Percentiles rank a stretch among this genome's conserved stretches.
These are phyloP conservation scores for Pseudonitzschia pungens DNA, from an alignment of 108 stramenopile species.

Conservation along the genomic window DNA sequence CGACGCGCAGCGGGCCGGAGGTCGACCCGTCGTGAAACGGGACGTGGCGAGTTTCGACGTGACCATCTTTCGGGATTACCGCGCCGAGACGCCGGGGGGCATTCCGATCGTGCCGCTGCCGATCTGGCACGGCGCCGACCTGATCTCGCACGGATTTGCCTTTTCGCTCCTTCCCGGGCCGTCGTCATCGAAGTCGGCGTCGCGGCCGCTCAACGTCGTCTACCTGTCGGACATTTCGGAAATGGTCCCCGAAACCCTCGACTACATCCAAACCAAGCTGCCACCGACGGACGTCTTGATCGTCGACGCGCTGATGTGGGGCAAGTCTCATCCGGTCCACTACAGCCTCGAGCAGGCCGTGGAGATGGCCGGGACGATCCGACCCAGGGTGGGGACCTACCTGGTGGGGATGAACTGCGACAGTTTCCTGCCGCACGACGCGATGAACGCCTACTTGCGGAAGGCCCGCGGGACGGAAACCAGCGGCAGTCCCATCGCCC, in stretches of 20 bases:
- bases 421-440: slow-evolving; percentile 71
- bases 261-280: slow-evolving; percentile 58
- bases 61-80: slow-evolving; percentile 51
- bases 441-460: slow-evolving; percentile 62
- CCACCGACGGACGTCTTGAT: slow-evolving; percentile 81
- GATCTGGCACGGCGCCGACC: slow-evolving; percentile 85
- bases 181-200: neutral
- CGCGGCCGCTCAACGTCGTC: slow-evolving; percentile 51
- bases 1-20: slow-evolving; percentile 4
- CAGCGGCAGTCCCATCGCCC: slow-evolving; percentile 3
- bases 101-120: slow-evolving; percentile 77
- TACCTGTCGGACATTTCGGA: slow-evolving; percentile 84
- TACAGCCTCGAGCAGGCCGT: slow-evolving; percentile 68
- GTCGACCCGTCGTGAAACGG: slow-evolving; percentile 44
- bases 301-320: slow-evolving; percentile 59
- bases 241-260: slow-evolving; percentile 68
- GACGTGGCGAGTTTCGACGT: slow-evolving; percentile 72
- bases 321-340: slow-evolving; percentile 58
- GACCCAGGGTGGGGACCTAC: slow-evolving; percentile 53
- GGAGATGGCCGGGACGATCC: slow-evolving; percentile 43
- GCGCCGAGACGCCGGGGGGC: slow-evolving; percentile 31
- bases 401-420: slow-evolving; percentile 90
- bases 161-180: slow-evolving; percentile 54
- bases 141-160: slow-evolving; percentile 75
- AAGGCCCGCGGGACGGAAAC: slow-evolving; percentile 35